These are phyloP conservation scores for Aspergillus bertholletiae DNA, from an alignment of 495 filamentous ascomycete genomes.

Conservation along the genomic window DNA sequence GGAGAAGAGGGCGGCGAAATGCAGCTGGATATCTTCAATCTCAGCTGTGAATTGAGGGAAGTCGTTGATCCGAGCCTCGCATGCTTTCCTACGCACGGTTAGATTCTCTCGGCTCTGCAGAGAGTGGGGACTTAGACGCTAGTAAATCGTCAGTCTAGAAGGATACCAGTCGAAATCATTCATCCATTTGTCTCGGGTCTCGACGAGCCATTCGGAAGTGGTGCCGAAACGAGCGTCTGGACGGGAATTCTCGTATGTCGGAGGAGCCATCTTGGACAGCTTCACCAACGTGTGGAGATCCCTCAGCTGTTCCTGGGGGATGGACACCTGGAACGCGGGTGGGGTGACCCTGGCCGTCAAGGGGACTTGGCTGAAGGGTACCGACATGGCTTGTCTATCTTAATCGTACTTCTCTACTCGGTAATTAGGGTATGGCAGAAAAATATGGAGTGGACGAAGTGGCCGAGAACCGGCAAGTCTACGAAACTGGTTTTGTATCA, in stretches of 20 bases:
- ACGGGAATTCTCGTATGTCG: slow-evolving; percentile 47
- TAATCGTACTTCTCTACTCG: too few species aligned
- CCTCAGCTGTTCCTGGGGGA: slow-evolving; percentile 43
- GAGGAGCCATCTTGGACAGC: slow-evolving; percentile 48
- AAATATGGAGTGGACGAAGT: too few species aligned
- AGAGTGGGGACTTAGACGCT: background rate
- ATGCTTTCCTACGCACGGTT: slow-evolving; percentile 34
- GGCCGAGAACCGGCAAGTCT: too few species aligned
- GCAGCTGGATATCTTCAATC: slow-evolving; percentile 50
- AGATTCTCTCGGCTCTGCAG: too few species aligned
- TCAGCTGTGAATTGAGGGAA: slow-evolving; percentile 58
- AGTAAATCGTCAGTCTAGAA: background rate
- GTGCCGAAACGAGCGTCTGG: slow-evolving; percentile 50
- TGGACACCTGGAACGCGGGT: slow-evolving; percentile 36
- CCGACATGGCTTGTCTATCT: slow-evolving; percentile 18
- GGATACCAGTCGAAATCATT: slow-evolving; percentile 41
- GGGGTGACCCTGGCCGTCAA: slow-evolving; percentile 15
- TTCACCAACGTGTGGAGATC: slow-evolving; percentile 48
- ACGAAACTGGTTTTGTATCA: too few species aligned
- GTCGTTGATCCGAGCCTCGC: slow-evolving; percentile 56
- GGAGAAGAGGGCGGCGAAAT: slow-evolving; percentile 63
- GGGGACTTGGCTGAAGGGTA: slow-evolving; percentile 25
- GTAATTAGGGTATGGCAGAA: too few species aligned
- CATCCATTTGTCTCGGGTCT: slow-evolving; percentile 52
- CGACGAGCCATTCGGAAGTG: slow-evolving; percentile 51